These are phyloP conservation scores for Dactylonectria estremocensis DNA, from an alignment of 2,329 filamentous ascomycete species.

Conservation along the genomic window DNA sequence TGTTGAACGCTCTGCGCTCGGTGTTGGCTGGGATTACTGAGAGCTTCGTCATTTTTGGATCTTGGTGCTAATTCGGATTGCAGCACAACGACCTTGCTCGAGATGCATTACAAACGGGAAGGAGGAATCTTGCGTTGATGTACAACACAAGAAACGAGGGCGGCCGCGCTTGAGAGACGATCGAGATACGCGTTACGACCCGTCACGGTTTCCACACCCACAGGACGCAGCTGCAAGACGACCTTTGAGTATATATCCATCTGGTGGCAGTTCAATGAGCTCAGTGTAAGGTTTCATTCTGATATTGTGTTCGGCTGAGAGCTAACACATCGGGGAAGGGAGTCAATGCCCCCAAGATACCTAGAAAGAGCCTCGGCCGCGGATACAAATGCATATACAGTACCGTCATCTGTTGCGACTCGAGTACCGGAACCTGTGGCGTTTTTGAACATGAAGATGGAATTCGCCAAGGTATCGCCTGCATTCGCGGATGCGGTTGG, in stretches of 20 bases:
- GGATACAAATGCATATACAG: slow-evolving; percentile 66
- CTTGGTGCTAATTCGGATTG: slow-evolving; percentile 51
- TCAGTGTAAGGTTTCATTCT: slow-evolving; percentile 63
- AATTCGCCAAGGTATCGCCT: slow-evolving; percentile 70
- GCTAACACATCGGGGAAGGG: slow-evolving; percentile 65
- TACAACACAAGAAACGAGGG: slow-evolving; percentile 89
- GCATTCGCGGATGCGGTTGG: slow-evolving; percentile 71
- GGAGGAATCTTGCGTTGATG: slow-evolving; percentile 84
- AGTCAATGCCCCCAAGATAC: slow-evolving; percentile 64
- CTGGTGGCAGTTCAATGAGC: slow-evolving; percentile 59
- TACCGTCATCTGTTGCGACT: slow-evolving; percentile 59
- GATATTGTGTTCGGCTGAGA: slow-evolving; percentile 66
- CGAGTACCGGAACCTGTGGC: slow-evolving; percentile 67
- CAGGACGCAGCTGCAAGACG: slow-evolving; percentile 64
- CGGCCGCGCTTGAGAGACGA: slow-evolving; percentile 84
- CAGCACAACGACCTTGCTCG: slow-evolving; percentile 83
- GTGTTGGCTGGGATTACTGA: neutral
- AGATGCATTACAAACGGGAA: slow-evolving; percentile 85
- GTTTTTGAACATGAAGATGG: slow-evolving; percentile 72
- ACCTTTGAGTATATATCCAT: slow-evolving; percentile 66
- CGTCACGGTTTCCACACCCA: slow-evolving; percentile 62
- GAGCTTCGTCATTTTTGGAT: neutral
- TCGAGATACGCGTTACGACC: slow-evolving; percentile 72
- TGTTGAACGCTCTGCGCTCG: neutral
- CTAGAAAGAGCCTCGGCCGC: slow-evolving; percentile 65